Evolutionary conservation across 768 basidiomycete genomes (phyloP).

Genomic region (Collybiopsis luxurians): DNA sequence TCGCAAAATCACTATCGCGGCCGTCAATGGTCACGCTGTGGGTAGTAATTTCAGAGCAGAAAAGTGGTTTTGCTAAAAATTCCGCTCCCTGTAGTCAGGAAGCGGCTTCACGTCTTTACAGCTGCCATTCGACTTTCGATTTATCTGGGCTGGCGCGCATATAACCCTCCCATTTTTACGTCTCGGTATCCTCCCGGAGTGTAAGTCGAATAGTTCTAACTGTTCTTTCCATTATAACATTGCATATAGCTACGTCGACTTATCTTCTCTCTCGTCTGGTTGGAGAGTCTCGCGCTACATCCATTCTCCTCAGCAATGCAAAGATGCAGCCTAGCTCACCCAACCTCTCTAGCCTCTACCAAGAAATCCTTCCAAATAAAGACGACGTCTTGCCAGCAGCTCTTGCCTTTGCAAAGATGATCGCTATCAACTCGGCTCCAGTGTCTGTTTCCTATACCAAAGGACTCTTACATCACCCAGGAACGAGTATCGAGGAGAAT

Average conservation of each 20-base stretch:
- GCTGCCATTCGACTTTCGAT: slow-evolving; percentile 50
- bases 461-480: slow-evolving; percentile 48
- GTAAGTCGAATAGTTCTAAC: slow-evolving; percentile 25
- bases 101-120: slow-evolving; percentile 47
- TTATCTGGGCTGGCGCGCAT: slow-evolving; percentile 48
- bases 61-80: too few relatives aligned
- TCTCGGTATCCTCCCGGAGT: slow-evolving; percentile 48
- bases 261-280: slow-evolving; percentile 56
- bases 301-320: slow-evolving; percentile 45
- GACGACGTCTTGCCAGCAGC: slow-evolving; percentile 52
- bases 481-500: slow-evolving; percentile 48
- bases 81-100: slow-evolving; percentile 39
- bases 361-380: slow-evolving; percentile 43
- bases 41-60: slow-evolving; percentile 10
- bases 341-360: slow-evolving; percentile 40
- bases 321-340: slow-evolving; percentile 44
- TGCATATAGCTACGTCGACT: slow-evolving; percentile 31
- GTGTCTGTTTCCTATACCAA: slow-evolving; percentile 49
- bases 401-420: slow-evolving; percentile 47
- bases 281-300: slow-evolving; percentile 47
- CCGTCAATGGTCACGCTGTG: slow-evolving; percentile 51
- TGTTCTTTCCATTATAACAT: too few relatives aligned
- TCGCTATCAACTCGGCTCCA: slow-evolving; percentile 48
- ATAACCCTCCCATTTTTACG: slow-evolving; percentile 48
- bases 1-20: slow-evolving; percentile 51